Percentiles rank a stretch among this genome's conserved stretches.
Evolutionary conservation across 2,329 filamentous ascomycete genomes (phyloP).

Genomic region (Dactylella cylindrospora): DNA sequence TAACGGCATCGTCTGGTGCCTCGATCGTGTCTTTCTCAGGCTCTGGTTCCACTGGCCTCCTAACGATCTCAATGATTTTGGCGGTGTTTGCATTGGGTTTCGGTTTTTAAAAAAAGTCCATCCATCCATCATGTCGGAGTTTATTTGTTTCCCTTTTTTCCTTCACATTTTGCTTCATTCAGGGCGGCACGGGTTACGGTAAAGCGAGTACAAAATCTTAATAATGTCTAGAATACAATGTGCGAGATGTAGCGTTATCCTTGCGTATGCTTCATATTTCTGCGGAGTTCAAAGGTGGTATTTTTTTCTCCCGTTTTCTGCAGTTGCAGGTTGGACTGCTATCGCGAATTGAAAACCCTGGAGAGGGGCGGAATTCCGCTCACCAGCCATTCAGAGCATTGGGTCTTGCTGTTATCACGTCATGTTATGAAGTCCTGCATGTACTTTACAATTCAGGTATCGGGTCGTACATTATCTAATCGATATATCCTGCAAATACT

Average conservation of each 20-base stretch:
- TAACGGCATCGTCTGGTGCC: conserved; percentile 6
- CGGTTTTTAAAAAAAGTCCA: not conserved
- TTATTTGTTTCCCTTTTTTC: conserved; percentile 5
- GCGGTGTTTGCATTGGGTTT: conserved; percentile 7
- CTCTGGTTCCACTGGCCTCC: conserved; percentile 10
- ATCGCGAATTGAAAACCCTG: too few relatives aligned
- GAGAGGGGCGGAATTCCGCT: too few relatives aligned
- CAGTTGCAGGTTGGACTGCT: not conserved
- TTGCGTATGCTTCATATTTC: too few relatives aligned
- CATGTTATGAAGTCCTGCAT: too few relatives aligned
- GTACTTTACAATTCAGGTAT: too few relatives aligned
- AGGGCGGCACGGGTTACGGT: conserved; percentile 5
- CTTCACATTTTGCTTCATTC: conserved; percentile 13
- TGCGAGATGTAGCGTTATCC: too few relatives aligned
- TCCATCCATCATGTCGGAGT: conserved; percentile 14
- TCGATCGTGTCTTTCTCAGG: not conserved
- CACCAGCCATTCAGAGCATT: too few relatives aligned
- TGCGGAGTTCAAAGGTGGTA: conserved; percentile 7
- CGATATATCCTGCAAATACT: too few relatives aligned
- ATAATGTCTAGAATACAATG: conserved; percentile 29
- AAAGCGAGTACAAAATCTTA: conserved; percentile 10
- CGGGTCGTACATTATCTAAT: too few relatives aligned
- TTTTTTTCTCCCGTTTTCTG: conserved; percentile 3
- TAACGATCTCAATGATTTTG: conserved; percentile 8
- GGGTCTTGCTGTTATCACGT: too few relatives aligned